Evolutionary conservation across 2,329 filamentous ascomycete species (phyloP), one percentile per base, ranked within the genome.

Genomic region (Venturia asperata): DNA sequence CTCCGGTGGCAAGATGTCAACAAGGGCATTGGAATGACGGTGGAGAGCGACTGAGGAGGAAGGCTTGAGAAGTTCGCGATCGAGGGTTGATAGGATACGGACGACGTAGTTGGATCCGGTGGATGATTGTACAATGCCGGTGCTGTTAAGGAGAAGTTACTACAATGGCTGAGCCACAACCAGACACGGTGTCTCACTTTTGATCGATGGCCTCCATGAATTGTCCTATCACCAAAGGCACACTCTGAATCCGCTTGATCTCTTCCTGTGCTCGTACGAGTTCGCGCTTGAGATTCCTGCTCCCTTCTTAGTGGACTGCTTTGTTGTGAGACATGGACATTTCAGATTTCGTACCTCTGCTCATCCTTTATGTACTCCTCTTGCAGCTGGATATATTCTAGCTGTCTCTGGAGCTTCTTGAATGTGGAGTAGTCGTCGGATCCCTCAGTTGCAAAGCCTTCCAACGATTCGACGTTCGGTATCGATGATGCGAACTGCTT

Each of bases 341-440:
- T 42, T 30, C 37, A 15, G 13, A 27, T 19, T 47, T 67, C 75
- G 65, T 78, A 90, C 89, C 91, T 88, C 81, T 99, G 94, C 83
- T 99, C 94, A 86, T 99, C 94, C 82, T 99, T 99, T 86, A 99
- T 99, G 79, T 99, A 99, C 77, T 99, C 94, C 79, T 99, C 94
- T 80, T 99, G 94, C 72, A 99, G 84, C 79, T 97, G 91, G 13
- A 66, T 64, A 71, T 84, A 97, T 87, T 99, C 94, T 71, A 97
- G 81, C 81, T 97, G 92, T 76, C 93, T 85, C 79, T 99, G 93
- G 69, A 97, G 86, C 82, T 95, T 94, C 83, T 99, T 99, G 77
- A 97, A 84, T 49, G 88, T 92, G 63, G 90, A 91, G 77, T 99
- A 99, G 76, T 97, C 93, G 77, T 97, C 93, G 69, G 87, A 90